Base-by-base conservation (phyloP, 1,284 basidiomycete genomes). In the Rhodotorula sp. region DNA sequence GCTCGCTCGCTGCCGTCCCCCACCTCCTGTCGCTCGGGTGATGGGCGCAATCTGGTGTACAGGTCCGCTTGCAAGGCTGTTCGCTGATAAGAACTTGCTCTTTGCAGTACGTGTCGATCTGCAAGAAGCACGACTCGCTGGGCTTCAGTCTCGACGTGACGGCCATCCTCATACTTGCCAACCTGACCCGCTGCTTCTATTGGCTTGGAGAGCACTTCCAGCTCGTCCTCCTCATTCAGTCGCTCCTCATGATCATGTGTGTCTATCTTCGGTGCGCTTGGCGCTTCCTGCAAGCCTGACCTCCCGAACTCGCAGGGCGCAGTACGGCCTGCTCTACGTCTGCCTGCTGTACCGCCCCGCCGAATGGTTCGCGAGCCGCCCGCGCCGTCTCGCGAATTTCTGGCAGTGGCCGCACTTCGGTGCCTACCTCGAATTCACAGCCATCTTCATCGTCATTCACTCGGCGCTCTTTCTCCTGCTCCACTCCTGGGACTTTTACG, bases 391-490 rank as follows among this genome's bases (percentile, higher is more conserved):
- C 9, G 45, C 12, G 23, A 25, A 81, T 55, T 83, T 86, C 63
- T 86, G 85, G 83, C 81, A 71, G 58, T 63, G 61, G 67, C 4
- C 45, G 2, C 19, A n/a, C 27, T 54, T 54, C 19, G 49, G 41
- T 1, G 73, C 53, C n/a, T 86, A 85, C 75, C 72, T 85, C 66
- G 82, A 85, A 77, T 85, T 84, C 69, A 76, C 85, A 17, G 81
- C 82, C 9, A 81, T 81, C 42, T 74, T 84, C 68, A 82, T 83
- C 34, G 75, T 82, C 19, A 66, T 82, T 12, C 78, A 85, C 46
- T 79, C 77, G 10, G 46, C 83, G 4, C 61, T 79, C 45, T 79
- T 78, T 68, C 61, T 82, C 50, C 25, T 77, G 14, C 71, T 82
- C 8, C 77, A 78, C 60, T 49, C 55, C 13, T 74, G 78, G 17